Evolutionary conservation across 352 stramenopile species (phyloP), one percentile per base, ranked within the genome.

Genomic region (Thalassiosira mediterranea): DNA sequence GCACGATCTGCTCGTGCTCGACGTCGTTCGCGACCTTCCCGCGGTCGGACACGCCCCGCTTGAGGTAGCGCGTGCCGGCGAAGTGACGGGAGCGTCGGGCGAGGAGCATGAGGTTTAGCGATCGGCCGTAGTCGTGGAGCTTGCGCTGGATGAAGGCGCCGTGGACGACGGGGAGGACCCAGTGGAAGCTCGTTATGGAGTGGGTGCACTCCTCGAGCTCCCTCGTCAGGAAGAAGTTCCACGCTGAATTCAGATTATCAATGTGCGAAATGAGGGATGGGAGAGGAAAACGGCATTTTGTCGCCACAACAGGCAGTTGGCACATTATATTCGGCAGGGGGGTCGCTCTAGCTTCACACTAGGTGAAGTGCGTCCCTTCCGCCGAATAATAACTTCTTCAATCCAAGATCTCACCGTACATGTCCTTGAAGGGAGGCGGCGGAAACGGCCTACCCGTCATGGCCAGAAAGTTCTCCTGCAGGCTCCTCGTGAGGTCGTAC

Each of bases 11-110:
- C 48, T 99, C 97, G 10, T 98, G 97, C 77, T 99, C 97, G 4
- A 99, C 97, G 68, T 99, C 97, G 68, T 99, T 99, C 3, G 97
- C 97, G 4, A 98, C 97, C 57, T 99, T 98, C 4, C 97, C 97
- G n/a, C 95, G 95, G 77, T 99, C 97, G 64, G 94, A 97, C 3
- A 99, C 91, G 47, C 95, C 97, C 60, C 96, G 94, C 78, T 99
- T 99, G 37, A 99, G 86, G 79, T 99, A 99, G 25, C 97, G 91
- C 3, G 97, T 99, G 23, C 97, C 97, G 1, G 97, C 97, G 93
- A 99, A 99, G 67, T 99, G 95, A 0, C 97, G 91, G 13, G 95
- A 98, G 21, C 97, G 89, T 48, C 97, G 91, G 13, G 97, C 97
- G 1, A 99, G 81, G 10, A 99, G 79, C 21, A 97, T 96, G 31